Evolutionary conservation across 768 basidiomycete species (phyloP), one percentile per base, ranked within the genome.

Genomic region (Xanthoconium stramineum): DNA sequence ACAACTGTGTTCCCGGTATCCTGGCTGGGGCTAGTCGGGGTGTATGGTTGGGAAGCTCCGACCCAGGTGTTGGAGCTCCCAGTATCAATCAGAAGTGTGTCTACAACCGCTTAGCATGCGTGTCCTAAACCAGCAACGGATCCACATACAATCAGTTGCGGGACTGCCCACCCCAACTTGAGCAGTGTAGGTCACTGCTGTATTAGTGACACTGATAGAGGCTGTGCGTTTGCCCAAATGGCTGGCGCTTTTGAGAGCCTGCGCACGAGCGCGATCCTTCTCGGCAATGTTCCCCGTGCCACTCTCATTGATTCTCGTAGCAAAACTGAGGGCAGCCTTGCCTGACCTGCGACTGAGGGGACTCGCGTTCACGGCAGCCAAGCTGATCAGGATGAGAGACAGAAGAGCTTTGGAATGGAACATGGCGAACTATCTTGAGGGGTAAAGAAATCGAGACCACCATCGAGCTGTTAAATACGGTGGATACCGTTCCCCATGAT

Each of bases 181-280:
- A 7, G 65, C 67, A 5, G 67, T 67, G 48, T 74, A 74, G 19
- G 57, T 46, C 3, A 65, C 54, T 7, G 29, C 61, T 3, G 55
- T 19, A 30, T 72, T 72, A 6, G 65, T 61, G 19, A 60, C 60
- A 6, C 59, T 46, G 28, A 47, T 20, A 24, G n/a, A n/a, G n/a
- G n/a, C 47, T n/a, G n/a, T n/a, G 49, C 49, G 47, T n/a, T 57
- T 43, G 58, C 65, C 19, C 71, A 69, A n/a, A 69, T 73, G 15
- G 59, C 58, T 33, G 67, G n/a, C 71, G 17, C 38, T 50, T 12
- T 47, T 54, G 47, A 12, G 35, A 28, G 40, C 50, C 30, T 60
- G 61, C 10, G 46, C 38, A 40, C 53, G 53, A 24, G 30, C 46
- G 13, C 38, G 46, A 20, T 53, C 46, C 38, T 35, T 53, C 1